Evolutionary conservation across 495 filamentous ascomycete genomes (phyloP).

Genomic region (Usnea hakonensis): DNA sequence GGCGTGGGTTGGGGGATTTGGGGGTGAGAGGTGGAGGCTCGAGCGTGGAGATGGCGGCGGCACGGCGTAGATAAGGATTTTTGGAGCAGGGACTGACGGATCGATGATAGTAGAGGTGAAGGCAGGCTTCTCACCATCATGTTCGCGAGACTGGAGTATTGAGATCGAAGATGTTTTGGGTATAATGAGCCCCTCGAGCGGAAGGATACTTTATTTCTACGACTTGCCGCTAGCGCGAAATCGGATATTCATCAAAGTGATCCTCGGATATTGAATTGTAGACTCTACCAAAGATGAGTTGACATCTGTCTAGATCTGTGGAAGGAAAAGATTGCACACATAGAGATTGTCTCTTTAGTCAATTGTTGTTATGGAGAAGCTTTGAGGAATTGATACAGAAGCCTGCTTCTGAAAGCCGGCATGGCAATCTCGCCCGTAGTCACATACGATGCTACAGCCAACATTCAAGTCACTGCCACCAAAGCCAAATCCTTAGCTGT

Average conservation of each 20-base stretch:
- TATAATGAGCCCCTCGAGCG: too few relatives aligned
- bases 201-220: not conserved
- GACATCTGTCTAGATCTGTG: too few relatives aligned
- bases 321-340: not conserved
- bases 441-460: constrained; percentile 30
- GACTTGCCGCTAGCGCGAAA: constrained; percentile 8
- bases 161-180: too few relatives aligned
- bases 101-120: not conserved
- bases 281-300: too few relatives aligned
- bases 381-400: not conserved
- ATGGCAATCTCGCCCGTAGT: constrained; percentile 43
- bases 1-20: constrained; percentile 64
- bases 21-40: constrained; percentile 5
- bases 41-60: constrained; percentile 16
- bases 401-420: not conserved
- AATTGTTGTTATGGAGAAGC: not conserved
- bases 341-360: not conserved
- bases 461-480: constrained; percentile 32
- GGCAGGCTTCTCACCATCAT: constrained; percentile 6
- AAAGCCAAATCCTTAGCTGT: constrained; percentile 35
- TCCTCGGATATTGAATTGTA: too few relatives aligned
- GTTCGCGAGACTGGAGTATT: too few relatives aligned
- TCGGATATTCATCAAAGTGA: too few relatives aligned
- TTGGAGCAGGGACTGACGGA: not conserved
- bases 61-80: not conserved